Evolutionary conservation across 2,329 filamentous ascomycete species (phyloP).

Genomic region (Penicillium oxalicum): DNA sequence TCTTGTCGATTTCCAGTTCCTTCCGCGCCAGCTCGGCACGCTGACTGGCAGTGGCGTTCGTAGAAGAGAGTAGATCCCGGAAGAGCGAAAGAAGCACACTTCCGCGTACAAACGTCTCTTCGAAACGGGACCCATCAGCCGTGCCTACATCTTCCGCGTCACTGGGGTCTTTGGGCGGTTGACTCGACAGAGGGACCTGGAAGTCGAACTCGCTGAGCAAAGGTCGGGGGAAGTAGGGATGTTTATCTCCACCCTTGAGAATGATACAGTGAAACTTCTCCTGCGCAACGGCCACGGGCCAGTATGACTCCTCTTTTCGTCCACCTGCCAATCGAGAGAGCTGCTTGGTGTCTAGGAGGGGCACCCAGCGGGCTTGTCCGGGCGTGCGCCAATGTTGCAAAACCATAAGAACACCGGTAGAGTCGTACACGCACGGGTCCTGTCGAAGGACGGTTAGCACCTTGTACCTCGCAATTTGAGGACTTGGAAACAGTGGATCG

Average conservation of each 20-base stretch:
- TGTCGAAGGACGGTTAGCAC: slow-evolving; percentile 29
- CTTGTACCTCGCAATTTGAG: neutral
- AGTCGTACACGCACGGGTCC: slow-evolving; percentile 96
- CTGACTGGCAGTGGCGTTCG: slow-evolving; percentile 59
- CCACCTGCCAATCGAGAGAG: slow-evolving; percentile 77
- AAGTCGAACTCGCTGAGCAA: slow-evolving; percentile 92
- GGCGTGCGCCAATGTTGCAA: slow-evolving; percentile 85
- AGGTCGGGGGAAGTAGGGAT: slow-evolving; percentile 87
- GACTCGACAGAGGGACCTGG: slow-evolving; percentile 67
- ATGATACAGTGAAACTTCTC: slow-evolving; percentile 98
- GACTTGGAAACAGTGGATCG: slow-evolving; percentile 25
- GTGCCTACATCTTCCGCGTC: slow-evolving; percentile 38
- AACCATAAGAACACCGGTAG: slow-evolving; percentile 78
- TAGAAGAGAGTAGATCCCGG: slow-evolving; percentile 65
- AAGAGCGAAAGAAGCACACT: slow-evolving; percentile 68
- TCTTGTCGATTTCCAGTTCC: slow-evolving; percentile 84
- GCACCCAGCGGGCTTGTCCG: slow-evolving; percentile 83
- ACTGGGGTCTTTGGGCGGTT: slow-evolving; percentile 35
- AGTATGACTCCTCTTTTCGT: slow-evolving; percentile 84
- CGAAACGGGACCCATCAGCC: slow-evolving; percentile 49
- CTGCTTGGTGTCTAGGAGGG: slow-evolving; percentile 80
- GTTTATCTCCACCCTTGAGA: slow-evolving; percentile 86
- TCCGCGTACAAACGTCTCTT: slow-evolving; percentile 74
- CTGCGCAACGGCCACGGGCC: slow-evolving; percentile 87
- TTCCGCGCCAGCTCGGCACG: slow-evolving; percentile 61